Evolutionary conservation across 441 rosid species (phyloP).

Genomic region (Raphanus hybrid): DNA sequence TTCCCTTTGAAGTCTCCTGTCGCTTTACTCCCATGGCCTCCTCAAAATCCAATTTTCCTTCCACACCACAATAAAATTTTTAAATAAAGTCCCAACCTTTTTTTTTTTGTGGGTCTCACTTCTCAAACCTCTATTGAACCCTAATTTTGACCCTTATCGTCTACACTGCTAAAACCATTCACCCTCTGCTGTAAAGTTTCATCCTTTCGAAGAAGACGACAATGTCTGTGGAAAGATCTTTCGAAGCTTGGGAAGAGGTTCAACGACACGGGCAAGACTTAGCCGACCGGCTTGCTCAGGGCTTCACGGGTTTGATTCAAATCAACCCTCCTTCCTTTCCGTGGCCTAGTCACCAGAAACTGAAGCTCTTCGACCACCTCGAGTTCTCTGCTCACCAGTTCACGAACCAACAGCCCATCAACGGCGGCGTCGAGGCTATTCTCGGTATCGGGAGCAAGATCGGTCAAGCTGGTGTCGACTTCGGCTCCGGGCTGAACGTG

Average conservation of each 20-base stretch:
- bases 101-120: constrained; percentile 32
- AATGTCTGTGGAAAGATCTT: constrained; percentile 85
- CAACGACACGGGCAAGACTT: constrained; percentile 92
- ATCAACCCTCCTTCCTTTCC: constrained; percentile 75
- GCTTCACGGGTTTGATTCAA: constrained; percentile 84
- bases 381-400: constrained; percentile 34
- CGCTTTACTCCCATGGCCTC: constrained; percentile 32
- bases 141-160: not conserved
- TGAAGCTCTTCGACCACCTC: constrained; percentile 65
- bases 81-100: not conserved
- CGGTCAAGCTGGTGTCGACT: constrained; percentile 85
- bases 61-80: constrained; percentile 3
- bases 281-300: constrained; percentile 87
- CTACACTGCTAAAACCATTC: not conserved
- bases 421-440: constrained; percentile 77
- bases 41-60: constrained; percentile 10
- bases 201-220: constrained; percentile 1
- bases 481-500: constrained; percentile 76
- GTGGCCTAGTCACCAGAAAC: constrained; percentile 69
- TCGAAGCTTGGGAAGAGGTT: constrained; percentile 95
- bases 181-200: constrained; percentile 10
- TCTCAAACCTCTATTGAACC: too few species aligned
- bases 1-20: constrained; percentile 16
- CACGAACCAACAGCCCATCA: constrained; percentile 48
- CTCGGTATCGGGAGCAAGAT: constrained; percentile 75